phyloP scores from a whole-genome alignment of 2,329 filamentous ascomycete species.

The Aspergillus sp. region DNA sequence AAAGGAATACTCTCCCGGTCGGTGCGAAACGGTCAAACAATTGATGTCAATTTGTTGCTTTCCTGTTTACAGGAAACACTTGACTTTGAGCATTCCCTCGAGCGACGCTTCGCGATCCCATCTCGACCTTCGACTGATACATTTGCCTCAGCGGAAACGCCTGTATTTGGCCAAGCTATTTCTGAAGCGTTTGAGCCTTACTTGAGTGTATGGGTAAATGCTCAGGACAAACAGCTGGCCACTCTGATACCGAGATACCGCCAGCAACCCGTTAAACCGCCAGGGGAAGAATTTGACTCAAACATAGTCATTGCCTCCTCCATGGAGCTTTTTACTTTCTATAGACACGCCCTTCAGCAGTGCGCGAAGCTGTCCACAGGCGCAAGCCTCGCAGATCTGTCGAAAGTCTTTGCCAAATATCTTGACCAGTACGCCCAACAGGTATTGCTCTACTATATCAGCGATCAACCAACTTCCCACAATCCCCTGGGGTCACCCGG shows the following conservation, averaged over 20 bases:
- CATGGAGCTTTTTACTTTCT: conserved; percentile 96
- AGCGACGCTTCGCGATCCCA: conserved; percentile 71
- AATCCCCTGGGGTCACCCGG: conserved; percentile 52
- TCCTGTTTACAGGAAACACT: conserved; percentile 92
- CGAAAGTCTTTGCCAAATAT: conserved; percentile 84
- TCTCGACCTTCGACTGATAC: conserved; percentile 86
- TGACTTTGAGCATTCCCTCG: conserved; percentile 91
- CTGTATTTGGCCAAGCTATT: conserved; percentile 84
- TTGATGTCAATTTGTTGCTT: conserved; percentile 86
- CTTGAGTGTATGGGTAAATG: conserved; percentile 93
- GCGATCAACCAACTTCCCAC: conserved; percentile 56
- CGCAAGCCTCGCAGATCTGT: conserved; percentile 79
- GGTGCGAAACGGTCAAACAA: conserved; percentile 74
- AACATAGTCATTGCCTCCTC: conserved; percentile 90
- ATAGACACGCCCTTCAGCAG: conserved; percentile 87
- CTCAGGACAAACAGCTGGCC: conserved; percentile 85
- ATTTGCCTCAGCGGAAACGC: conserved; percentile 72
- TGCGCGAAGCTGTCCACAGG: conserved; percentile 95
- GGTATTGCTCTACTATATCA: conserved; percentile 73
- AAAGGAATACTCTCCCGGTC: conserved; percentile 87
- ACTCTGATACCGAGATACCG: conserved; percentile 84
- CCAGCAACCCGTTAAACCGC: conserved; percentile 72
- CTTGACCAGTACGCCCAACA: conserved; percentile 94
- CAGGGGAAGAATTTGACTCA: conserved; percentile 88
- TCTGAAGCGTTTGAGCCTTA: conserved; percentile 98